Evolutionary conservation across 1,139 yeast species (phyloP), one percentile per base, ranked within the genome.

Genomic region (Keqinozyma sinolaborantium): DNA sequence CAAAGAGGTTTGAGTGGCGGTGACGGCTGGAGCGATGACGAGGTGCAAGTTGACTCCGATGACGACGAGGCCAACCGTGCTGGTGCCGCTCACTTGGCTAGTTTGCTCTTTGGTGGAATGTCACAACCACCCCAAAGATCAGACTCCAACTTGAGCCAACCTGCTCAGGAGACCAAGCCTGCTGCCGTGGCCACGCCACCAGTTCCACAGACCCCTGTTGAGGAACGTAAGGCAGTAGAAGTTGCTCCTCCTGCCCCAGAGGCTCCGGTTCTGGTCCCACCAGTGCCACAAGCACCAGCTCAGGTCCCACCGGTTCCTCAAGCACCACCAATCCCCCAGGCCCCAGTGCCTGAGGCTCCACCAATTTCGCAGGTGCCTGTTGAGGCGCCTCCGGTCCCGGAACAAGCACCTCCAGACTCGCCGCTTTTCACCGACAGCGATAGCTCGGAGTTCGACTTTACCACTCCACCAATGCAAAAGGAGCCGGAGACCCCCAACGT

Each of bases 51-150:
- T 42, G 63, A 60, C 2, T 60, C 60, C 14, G 78, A 70, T 20
- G 74, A 69, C 21, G 72, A 65, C 26, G 56, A 47, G 4, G 72
- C 71, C 2, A 66, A 70, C 35, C 63, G 73, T 29, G 69, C 73
- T 1, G 79, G 80, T 26, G 82, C 85, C 10, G 77, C 82, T 2
- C 72, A 75, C 35, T 64, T 79, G 37, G 85, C 86, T 2, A 76
- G 78, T 40, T 58, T 78, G 47, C 60, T 77, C 29, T 77, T 79
- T 50, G 82, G 84, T 2, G 77, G 82, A 3, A 76, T 77, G 82
- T 69, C 75, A 1, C 69, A 66, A 29, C 70, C 75, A 3, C 55
- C 60, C 8, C 42, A 50, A 14, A 53, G 57, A 33, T 42, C 52
- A 29, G 45, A 43, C 20, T 23, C 36, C 7, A 34, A 30, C 20